phyloP scores from a whole-genome alignment of 768 basidiomycete genomes.

The Mycena haematopus region DNA sequence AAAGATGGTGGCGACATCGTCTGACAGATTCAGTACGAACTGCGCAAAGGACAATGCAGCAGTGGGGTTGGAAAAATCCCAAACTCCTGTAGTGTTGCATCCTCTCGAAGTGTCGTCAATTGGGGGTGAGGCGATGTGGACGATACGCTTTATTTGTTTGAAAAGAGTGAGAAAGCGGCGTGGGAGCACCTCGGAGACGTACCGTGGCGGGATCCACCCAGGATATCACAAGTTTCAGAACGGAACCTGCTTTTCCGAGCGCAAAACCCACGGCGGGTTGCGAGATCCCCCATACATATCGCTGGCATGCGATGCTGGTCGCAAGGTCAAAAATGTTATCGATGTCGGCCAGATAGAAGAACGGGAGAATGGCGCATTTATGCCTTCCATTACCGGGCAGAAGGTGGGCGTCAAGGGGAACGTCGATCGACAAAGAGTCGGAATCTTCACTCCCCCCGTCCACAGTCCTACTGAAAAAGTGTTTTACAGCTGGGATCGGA shows the following conservation, averaged over 20 bases:
- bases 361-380: background rate
- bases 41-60: slow-evolving; percentile 12
- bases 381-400: slow-evolving; percentile 11
- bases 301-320: slow-evolving; percentile 17
- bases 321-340: slow-evolving; percentile 14
- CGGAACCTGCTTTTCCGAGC: background rate
- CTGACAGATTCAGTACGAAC: slow-evolving; percentile 1
- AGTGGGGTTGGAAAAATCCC: slow-evolving; percentile 3
- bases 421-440: background rate
- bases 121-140: background rate
- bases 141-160: slow-evolving; percentile 11
- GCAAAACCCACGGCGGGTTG: slow-evolving; percentile 3
- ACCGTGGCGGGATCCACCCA: slow-evolving; percentile 19
- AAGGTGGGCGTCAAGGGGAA: slow-evolving; percentile 7
- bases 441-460: background rate
- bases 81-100: background rate
- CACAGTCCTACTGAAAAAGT: background rate
- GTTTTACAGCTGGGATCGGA: too few species aligned
- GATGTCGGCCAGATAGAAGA: slow-evolving; percentile 5
- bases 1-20: slow-evolving; percentile 1
- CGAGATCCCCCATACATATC: slow-evolving; percentile 8
- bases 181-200: background rate
- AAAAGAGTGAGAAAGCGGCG: background rate
- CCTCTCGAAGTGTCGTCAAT: background rate
- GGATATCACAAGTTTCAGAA: slow-evolving; percentile 1